Conservation (phyloP, 176 grass and related monocot species). For the Sorghum bicolor region Sorghum_bicolor_NCBIv3 NC_012876.2:55575001-55575500, state of each 20-base stretch:
- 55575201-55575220: conserved; percentile 22
- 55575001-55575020: neutral
- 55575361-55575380: conserved; percentile 16
- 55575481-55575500: neutral
- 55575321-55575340: conserved; percentile 28
- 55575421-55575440: conserved; percentile 12
- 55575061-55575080: neutral
- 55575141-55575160: conserved; percentile 38
- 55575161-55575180: conserved; percentile 33
- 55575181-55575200: conserved; percentile 28
- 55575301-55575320: conserved; percentile 29
- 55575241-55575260: conserved; percentile 18
- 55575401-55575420: conserved; percentile 28
- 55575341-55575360: conserved; percentile 22
- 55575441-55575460: conserved; percentile 28
- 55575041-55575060: neutral
- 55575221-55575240: conserved; percentile 2
- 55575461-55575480: conserved; percentile 2
- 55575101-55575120: neutral
- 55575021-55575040: conserved; percentile 10
- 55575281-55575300: neutral
- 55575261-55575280: neutral
- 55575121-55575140: conserved; percentile 1
- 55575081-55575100: neutral
- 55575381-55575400: conserved; percentile 40